These are phyloP conservation scores for Backusella tuberculispora DNA, from an alignment of 192 early-diverging fungal genomes.

Conservation along the genomic window DNA sequence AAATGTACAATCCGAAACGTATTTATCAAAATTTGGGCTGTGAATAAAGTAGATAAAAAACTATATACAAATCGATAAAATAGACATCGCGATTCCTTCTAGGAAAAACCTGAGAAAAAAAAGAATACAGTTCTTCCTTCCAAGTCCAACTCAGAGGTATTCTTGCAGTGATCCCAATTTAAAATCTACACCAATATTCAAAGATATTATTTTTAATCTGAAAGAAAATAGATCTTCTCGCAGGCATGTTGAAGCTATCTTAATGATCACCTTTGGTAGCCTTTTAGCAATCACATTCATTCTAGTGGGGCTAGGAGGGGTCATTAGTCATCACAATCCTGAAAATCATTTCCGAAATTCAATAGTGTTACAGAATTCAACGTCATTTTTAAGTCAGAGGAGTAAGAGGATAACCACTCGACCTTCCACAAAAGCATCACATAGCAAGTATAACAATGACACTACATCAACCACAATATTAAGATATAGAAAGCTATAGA, in stretches of 20 bases:
- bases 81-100: neutral
- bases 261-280: neutral
- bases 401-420: too few relatives aligned
- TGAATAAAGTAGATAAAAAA: neutral
- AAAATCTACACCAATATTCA: neutral
- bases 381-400: too few relatives aligned
- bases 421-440: too few relatives aligned
- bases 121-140: neutral
- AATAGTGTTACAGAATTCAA: too few relatives aligned
- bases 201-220: neutral
- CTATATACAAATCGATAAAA: neutral
- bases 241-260: neutral
- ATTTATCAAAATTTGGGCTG: neutral
- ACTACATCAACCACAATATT: too few relatives aligned
- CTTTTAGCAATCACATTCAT: neutral
- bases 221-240: neutral
- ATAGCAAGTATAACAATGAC: too few relatives aligned
- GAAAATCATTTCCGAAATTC: neutral
- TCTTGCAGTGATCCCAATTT: neutral
- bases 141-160: neutral
- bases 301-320: neutral
- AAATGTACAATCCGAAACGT: neutral
- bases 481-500: too few relatives aligned
- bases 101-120: neutral
- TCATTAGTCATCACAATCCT: neutral